Percentiles rank a stretch among this genome's conserved stretches.
These are phyloP conservation scores for Colletotrichum shisoi DNA, from an alignment of 2,329 filamentous ascomycete genomes.

Conservation along the genomic window DNA sequence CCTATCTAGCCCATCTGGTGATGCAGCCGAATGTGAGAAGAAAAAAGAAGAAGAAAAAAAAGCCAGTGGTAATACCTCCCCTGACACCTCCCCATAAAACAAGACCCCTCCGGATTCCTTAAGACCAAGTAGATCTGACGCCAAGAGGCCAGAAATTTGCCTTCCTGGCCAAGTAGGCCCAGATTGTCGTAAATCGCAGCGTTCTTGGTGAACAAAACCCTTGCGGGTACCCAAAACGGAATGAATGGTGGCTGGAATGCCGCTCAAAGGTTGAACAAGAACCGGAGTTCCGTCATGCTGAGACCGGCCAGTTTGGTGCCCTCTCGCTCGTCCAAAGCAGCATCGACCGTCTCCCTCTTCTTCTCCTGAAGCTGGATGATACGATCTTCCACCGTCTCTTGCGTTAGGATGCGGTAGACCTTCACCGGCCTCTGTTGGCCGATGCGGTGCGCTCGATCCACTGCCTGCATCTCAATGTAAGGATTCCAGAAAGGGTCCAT, in stretches of 20 bases:
- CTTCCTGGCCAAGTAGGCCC: background rate
- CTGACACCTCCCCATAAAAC: conserved; percentile 1
- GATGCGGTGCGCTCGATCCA: conserved; percentile 88
- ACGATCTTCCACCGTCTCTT: conserved; percentile 84
- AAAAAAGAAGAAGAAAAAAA: background rate
- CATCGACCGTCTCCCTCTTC: conserved; percentile 79
- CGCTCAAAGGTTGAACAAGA: conserved; percentile 62
- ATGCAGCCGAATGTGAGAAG: conserved; percentile 6
- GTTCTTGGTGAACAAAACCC: background rate
- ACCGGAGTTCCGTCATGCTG: conserved; percentile 71
- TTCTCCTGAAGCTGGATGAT: conserved; percentile 80
- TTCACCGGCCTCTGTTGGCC: conserved; percentile 77
- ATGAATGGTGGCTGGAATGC: background rate
- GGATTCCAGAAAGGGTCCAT: conserved; percentile 96
- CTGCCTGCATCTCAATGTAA: conserved; percentile 89
- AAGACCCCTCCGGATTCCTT: background rate
- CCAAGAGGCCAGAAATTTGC: background rate
- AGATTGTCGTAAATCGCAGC: background rate
- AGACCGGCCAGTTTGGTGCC: conserved; percentile 72
- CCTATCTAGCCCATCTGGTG: conserved; percentile 14
- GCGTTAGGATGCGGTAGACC: conserved; percentile 80
- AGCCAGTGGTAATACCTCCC: conserved; percentile 9
- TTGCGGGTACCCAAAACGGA: background rate
- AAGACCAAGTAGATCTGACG: background rate
- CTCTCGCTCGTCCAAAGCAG: conserved; percentile 79